Percentiles rank a stretch among this genome's conserved stretches.
Evolutionary conservation across 129 eudicot species (phyloP).

Genomic region (Lonicera japonica): DNA sequence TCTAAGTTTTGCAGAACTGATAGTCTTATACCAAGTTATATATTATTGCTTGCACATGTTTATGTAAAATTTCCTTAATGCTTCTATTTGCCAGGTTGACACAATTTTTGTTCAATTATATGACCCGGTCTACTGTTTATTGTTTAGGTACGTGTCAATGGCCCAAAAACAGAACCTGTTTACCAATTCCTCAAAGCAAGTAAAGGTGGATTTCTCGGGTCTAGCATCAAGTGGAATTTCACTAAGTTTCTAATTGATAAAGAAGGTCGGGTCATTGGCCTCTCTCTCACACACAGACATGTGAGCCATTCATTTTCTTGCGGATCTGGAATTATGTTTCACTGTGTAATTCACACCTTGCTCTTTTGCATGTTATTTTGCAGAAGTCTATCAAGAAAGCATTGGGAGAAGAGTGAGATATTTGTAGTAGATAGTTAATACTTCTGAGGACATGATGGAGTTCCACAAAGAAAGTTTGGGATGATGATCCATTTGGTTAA

Average conservation of each 20-base stretch:
- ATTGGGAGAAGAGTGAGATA: not conserved
- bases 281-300: no score
- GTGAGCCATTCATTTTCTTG: not conserved
- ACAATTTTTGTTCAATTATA: not conserved
- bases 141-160: conserved; percentile 60
- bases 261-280: conserved; percentile 49
- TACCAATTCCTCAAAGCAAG: conserved; percentile 68
- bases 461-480: no score
- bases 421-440: no score
- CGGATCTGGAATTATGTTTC: no score
- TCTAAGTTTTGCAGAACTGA: not conserved
- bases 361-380: not conserved
- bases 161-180: conserved; percentile 56
- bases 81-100: not conserved
- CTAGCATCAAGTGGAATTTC: conserved; percentile 79
- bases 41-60: not conserved
- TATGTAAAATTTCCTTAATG: no score
- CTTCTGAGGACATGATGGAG: no score
- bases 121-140: no score
- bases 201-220: conserved; percentile 49
- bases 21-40: no score
- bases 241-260: conserved; percentile 72
- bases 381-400: conserved; percentile 6
- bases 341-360: no score
- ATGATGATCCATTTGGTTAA: no score